phyloP scores from a whole-genome alignment of 768 basidiomycete genomes.

The Podaxis carcinomalis region DNA sequence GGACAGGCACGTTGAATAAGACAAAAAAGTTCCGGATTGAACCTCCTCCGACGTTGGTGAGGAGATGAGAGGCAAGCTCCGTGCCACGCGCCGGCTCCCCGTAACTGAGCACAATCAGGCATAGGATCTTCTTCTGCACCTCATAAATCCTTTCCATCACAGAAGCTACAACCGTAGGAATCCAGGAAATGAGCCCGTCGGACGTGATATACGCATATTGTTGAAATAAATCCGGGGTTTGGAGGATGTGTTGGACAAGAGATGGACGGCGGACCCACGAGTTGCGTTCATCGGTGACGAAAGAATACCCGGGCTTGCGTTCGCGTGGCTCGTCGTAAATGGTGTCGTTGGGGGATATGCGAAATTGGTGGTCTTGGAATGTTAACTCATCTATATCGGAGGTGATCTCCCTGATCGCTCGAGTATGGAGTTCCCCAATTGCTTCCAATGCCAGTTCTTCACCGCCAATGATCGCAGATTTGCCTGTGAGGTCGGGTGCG shows the following conservation, averaged over 20 bases:
- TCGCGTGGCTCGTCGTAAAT: neutral
- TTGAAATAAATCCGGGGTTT: neutral
- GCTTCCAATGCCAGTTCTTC: neutral
- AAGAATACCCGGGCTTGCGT: neutral
- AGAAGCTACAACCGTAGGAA: neutral
- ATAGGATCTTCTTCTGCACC: conserved; percentile 5
- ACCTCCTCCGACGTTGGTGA: neutral
- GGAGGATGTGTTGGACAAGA: neutral
- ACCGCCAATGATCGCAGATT: neutral
- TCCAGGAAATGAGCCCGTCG: neutral
- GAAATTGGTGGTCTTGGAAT: neutral
- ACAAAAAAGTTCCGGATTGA: neutral
- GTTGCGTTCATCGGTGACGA: neutral
- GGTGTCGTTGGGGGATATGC: neutral
- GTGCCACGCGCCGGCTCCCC: conserved; percentile 16
- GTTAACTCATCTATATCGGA: conserved; percentile 1
- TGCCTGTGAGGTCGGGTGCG: neutral
- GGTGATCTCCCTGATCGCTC: neutral
- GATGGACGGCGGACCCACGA: neutral
- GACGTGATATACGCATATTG: neutral
- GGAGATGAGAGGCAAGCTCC: conserved; percentile 14
- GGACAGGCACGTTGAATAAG: neutral
- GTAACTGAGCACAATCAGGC: conserved; percentile 6
- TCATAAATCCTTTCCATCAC: neutral
- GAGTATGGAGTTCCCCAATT: neutral